These are phyloP conservation scores for Shiraia bambusicola DNA, from an alignment of 2,329 filamentous ascomycete species.

Conservation along the genomic window DNA sequence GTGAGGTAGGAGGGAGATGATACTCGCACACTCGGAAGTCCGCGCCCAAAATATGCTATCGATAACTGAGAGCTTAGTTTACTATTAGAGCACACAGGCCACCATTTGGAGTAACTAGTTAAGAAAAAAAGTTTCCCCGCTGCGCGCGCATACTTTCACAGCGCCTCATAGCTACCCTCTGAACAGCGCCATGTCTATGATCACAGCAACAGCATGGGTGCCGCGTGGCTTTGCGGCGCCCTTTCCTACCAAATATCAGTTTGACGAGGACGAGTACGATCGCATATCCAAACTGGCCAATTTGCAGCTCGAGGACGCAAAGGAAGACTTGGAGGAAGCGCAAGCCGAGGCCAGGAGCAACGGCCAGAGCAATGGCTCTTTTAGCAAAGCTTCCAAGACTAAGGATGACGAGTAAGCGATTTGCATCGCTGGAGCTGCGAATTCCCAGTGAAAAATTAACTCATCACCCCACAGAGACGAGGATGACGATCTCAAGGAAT, in stretches of 20 bases:
- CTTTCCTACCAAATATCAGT: slow-evolving; percentile 52
- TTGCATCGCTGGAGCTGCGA: neutral
- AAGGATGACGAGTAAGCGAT: slow-evolving; percentile 26
- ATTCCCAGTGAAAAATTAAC: slow-evolving; percentile 11
- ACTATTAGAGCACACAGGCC: slow-evolving; percentile 2
- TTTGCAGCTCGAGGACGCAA: slow-evolving; percentile 82
- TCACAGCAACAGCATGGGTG: slow-evolving; percentile 56
- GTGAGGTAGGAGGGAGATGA: no score
- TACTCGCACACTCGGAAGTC: slow-evolving; percentile 17
- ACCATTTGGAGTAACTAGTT: slow-evolving; percentile 6
- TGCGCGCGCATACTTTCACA: slow-evolving; percentile 13
- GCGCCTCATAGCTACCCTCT: slow-evolving; percentile 5
- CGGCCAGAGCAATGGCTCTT: slow-evolving; percentile 25
- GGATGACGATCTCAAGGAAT: slow-evolving; percentile 92
- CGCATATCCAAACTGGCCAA: slow-evolving; percentile 55
- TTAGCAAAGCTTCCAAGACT: slow-evolving; percentile 16
- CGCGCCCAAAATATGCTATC: slow-evolving; percentile 18
- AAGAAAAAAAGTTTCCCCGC: slow-evolving; percentile 16
- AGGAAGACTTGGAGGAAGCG: slow-evolving; percentile 68
- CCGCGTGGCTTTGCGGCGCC: slow-evolving; percentile 54
- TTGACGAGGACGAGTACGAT: slow-evolving; percentile 55
- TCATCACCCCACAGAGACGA: slow-evolving; percentile 31
- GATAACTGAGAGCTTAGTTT: slow-evolving; percentile 18
- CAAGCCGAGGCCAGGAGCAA: slow-evolving; percentile 51
- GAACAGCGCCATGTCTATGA: slow-evolving; percentile 54